phyloP scores from a whole-genome alignment of 2,329 filamentous ascomycete genomes.

The Arthrobotrys entomopaga region DNA sequence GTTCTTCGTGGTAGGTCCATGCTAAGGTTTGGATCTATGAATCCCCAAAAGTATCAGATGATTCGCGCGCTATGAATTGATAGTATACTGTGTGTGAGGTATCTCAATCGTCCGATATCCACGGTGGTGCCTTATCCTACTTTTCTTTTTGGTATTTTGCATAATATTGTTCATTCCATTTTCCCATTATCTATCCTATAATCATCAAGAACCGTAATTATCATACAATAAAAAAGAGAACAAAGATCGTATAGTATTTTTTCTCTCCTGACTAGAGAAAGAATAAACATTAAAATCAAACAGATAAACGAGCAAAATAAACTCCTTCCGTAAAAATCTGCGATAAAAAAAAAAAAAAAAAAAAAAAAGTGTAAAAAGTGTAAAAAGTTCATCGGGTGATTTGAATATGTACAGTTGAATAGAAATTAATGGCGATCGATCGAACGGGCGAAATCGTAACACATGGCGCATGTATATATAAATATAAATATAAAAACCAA shows the following conservation, averaged over 20 bases:
- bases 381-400: not conserved
- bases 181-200: no score
- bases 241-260: not conserved
- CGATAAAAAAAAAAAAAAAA: not conserved
- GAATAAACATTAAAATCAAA: not conserved
- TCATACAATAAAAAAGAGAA: not conserved
- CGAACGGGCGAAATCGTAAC: not conserved
- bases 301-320: not conserved
- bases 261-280: not conserved
- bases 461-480: no score
- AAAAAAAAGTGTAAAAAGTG: not conserved
- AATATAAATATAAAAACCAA: not conserved
- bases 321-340: not conserved
- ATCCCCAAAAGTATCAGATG: no score
- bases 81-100: no score
- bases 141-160: no score
- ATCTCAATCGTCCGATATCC: no score
- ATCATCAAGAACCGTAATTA: not conserved
- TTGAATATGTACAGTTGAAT: not conserved
- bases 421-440: not conserved
- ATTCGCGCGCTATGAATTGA: no score
- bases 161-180: no score
- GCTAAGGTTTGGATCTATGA: no score
- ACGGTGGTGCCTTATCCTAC: no score
- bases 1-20: no score